Evolutionary conservation across 768 basidiomycete species (phyloP).

Genomic region (Termitomyces sp.): DNA sequence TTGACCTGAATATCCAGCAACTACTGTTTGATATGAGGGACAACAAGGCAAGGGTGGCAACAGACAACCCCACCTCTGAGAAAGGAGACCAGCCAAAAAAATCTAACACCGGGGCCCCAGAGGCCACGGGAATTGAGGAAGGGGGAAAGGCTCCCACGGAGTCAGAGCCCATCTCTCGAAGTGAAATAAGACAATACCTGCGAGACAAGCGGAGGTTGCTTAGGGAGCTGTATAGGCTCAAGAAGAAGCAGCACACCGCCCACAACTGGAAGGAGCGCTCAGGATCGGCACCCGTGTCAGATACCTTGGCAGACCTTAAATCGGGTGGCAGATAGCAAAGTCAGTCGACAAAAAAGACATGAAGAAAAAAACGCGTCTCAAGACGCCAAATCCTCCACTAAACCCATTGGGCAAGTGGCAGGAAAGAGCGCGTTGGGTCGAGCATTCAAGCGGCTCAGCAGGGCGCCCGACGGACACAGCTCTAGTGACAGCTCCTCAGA

Average conservation of each 20-base stretch:
- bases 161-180: accelerated
- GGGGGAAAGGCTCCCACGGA: accelerated
- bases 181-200: background rate
- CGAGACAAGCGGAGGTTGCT: background rate
- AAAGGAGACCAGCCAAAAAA: no score
- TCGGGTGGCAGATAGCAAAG: background rate
- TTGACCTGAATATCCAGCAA: background rate
- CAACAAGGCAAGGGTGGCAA: no score
- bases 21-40: background rate
- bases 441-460: background rate
- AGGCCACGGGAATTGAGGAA: background rate
- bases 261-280: background rate
- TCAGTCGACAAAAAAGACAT: no score
- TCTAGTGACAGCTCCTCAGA: no score
- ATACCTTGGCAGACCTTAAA: background rate
- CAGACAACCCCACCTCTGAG: no score
- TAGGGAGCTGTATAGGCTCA: background rate
- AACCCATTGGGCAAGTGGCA: background rate
- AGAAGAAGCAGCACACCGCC: background rate
- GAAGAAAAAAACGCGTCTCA: no score
- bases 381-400: no score
- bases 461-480: no score
- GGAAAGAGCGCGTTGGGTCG: background rate
- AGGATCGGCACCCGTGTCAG: background rate
- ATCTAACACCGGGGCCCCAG: background rate